Evolutionary conservation across 305 asterid genomes (phyloP).

Genomic region (Fraxinus sp.): DNA sequence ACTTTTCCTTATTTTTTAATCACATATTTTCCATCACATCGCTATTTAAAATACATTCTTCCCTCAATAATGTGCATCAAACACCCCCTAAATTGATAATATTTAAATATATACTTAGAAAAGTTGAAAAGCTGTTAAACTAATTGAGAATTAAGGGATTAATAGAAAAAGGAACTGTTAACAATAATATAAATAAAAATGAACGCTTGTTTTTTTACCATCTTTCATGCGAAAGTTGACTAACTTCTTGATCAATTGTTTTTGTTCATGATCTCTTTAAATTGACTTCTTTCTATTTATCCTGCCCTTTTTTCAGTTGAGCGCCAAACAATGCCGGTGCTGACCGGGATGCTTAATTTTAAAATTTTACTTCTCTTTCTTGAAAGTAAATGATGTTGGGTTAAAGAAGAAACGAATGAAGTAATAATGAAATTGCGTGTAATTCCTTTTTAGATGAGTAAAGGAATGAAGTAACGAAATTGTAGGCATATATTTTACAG

Average conservation of each 20-base stretch:
- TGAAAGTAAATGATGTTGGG: not conserved
- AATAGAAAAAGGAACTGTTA: not conserved
- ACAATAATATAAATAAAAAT: not conserved
- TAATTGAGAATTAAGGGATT: not conserved
- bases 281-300: not conserved
- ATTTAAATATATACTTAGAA: not conserved
- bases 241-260: no score
- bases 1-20: no score
- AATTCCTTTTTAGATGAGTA: not conserved
- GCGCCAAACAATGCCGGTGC: not conserved
- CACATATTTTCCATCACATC: no score
- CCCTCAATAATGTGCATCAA: no score
- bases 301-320: not conserved
- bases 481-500: not conserved
- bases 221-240: no score
- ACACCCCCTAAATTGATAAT: not conserved
- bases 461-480: not conserved
- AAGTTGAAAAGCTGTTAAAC: constrained; percentile 6
- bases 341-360: not conserved
- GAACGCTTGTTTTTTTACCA: not conserved
- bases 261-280: no score
- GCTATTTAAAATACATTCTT: no score
- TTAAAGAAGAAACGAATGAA: not conserved
- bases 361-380: not conserved
- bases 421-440: not conserved